phyloP scores from a whole-genome alignment of 23 red algal species.

The Agarophyton chilense region DNA sequence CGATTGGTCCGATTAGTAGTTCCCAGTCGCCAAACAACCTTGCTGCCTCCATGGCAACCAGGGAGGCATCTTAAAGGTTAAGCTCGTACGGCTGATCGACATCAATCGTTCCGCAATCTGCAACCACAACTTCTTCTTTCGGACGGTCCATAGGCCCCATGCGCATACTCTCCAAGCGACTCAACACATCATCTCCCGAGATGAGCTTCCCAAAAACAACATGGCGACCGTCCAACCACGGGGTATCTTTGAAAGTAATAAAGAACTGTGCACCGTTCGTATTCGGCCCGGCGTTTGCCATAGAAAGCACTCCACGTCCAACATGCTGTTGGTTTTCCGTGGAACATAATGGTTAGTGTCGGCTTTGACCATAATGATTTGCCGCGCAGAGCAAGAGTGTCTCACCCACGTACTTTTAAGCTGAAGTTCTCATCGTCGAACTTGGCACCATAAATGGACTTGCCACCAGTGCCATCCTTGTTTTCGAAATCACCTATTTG shows the following conservation, averaged over 20 bases:
- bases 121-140: constrained; percentile 68
- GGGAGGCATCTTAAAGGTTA: constrained; percentile 24
- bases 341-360: not conserved
- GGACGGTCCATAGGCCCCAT: constrained; percentile 61
- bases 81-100: constrained; percentile 59
- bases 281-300: constrained; percentile 91
- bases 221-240: constrained; percentile 89
- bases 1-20: too few relatives aligned
- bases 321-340: not conserved
- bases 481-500: constrained; percentile 80
- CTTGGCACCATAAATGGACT: constrained; percentile 82
- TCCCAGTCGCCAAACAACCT: too few relatives aligned
- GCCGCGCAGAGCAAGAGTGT: not conserved
- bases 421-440: constrained; percentile 95
- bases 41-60: too few relatives aligned
- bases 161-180: constrained; percentile 35
- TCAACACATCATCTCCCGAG: constrained; percentile 52
- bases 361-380: not conserved
- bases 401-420: constrained; percentile 52
- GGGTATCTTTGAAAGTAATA: constrained; percentile 75
- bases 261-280: constrained; percentile 95
- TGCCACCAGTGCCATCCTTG: constrained; percentile 89
- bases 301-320: constrained; percentile 61
- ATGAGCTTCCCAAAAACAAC: constrained; percentile 89
- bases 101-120: constrained; percentile 75